These are phyloP conservation scores for Colletotrichum costaricense DNA, from an alignment of 2,329 filamentous ascomycete species.

Conservation along the genomic window DNA sequence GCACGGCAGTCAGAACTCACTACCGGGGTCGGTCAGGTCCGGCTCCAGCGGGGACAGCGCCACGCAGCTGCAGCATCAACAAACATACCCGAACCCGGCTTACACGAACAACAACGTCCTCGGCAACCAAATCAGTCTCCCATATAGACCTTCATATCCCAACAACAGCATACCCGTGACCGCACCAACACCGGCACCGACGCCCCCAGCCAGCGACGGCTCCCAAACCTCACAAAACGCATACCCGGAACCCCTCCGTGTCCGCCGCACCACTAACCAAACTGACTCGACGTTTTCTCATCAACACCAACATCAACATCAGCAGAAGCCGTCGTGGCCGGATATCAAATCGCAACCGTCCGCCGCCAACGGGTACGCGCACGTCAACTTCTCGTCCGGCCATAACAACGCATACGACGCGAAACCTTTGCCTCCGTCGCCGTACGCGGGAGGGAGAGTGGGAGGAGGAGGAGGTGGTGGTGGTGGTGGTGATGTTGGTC, in stretches of 20 bases:
- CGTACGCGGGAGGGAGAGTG: neutral
- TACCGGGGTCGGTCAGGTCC: neutral
- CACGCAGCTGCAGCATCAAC: neutral
- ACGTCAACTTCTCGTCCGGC: neutral
- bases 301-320: neutral
- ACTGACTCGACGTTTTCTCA: neutral
- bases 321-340: conserved; percentile 9
- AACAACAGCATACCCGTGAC: neutral
- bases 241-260: conserved; percentile 22
- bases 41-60: neutral
- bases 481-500: neutral
- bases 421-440: neutral
- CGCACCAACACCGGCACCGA: neutral
- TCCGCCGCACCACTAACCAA: conserved; percentile 11
- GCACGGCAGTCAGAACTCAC: conserved; percentile 22
- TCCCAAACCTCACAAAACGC: neutral
- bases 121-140: conserved; percentile 11
- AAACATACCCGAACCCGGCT: neutral
- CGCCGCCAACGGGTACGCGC: neutral
- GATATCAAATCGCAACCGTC: conserved; percentile 8
- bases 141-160: conserved; percentile 20
- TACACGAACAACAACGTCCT: neutral
- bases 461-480: neutral
- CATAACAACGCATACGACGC: neutral
- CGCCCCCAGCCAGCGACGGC: neutral